A percentile compares a stretch with the other conserved stretches of the same genome.
phyloP scores from a whole-genome alignment of 108 stramenopile genomes.

The Hondaea fermentalgiana region DNA sequence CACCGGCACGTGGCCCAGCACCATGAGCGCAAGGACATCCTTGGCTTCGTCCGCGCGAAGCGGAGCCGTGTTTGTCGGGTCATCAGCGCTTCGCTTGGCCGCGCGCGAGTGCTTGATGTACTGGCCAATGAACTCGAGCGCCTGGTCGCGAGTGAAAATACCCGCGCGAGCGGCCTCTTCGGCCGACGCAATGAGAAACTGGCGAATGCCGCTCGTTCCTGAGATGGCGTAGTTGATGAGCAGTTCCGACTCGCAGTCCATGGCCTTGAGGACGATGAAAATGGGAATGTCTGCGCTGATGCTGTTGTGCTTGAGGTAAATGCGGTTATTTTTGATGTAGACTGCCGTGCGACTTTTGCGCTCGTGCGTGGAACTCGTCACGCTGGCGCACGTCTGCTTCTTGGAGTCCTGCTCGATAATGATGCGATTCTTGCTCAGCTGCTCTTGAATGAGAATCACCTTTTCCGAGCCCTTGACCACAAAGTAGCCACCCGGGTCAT shows the following conservation, averaged over 20 bases:
- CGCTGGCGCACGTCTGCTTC: constrained; percentile 78
- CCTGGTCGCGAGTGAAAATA: constrained; percentile 13
- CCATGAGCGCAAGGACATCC: constrained; percentile 92
- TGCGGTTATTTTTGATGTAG: background rate
- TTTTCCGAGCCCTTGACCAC: constrained; percentile 98
- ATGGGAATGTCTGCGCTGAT: constrained; percentile 95
- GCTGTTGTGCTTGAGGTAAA: constrained; percentile 72
- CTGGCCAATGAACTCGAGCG: constrained; percentile 19
- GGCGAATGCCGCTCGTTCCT: background rate
- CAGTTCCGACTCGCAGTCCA: constrained; percentile 65
- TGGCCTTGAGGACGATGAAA: constrained; percentile 90
- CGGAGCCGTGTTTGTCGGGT: background rate
- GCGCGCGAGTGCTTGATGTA: background rate
- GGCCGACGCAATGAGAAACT: background rate
- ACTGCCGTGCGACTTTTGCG: constrained; percentile 63
- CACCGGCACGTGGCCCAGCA: constrained; percentile 31
- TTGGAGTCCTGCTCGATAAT: constrained; percentile 95
- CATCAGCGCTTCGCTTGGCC: background rate
- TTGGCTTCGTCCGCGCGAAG: constrained; percentile 30
- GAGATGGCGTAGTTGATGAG: constrained; percentile 53
- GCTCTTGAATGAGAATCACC: constrained; percentile 97
- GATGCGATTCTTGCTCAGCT: constrained; percentile 95
- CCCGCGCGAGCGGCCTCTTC: background rate
- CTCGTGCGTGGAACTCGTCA: constrained; percentile 86
- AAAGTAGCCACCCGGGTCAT: constrained; percentile 99